Evolutionary conservation across 345 rosid species (phyloP).

Genomic region (Eucalyptus curtisii): DNA sequence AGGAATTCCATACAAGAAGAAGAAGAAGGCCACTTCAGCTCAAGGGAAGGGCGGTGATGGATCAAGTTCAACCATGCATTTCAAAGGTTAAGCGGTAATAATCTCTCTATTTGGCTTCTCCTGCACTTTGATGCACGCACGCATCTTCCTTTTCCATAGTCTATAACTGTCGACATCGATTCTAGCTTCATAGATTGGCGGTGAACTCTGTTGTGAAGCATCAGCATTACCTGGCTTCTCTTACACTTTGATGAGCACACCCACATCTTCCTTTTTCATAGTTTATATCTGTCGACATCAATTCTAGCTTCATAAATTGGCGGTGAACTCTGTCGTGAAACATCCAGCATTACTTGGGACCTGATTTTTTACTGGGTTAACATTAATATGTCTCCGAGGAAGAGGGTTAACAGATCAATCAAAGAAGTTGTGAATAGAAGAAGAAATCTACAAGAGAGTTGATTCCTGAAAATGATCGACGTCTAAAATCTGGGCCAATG

Average conservation of each 20-base stretch:
- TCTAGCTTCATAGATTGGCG: not conserved
- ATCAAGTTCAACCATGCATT: constrained; percentile 28
- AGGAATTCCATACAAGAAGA: constrained; percentile 84
- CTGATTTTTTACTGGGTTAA: not conserved
- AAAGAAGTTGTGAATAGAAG: not conserved
- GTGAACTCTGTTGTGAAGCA: not conserved
- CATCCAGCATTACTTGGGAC: not conserved
- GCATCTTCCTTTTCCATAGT: not conserved
- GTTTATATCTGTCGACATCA: not conserved
- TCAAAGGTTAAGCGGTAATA: not conserved
- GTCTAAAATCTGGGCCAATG: not conserved
- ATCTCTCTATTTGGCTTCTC: not conserved
- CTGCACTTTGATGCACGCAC: not conserved
- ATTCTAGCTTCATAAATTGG: not conserved
- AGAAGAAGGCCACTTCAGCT: constrained; percentile 25
- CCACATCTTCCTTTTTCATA: not conserved
- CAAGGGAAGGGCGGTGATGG: constrained; percentile 19
- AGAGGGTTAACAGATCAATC: not conserved
- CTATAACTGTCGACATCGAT: not conserved
- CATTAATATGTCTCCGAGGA: not conserved
- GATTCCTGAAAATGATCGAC: not conserved
- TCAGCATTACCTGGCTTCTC: not conserved
- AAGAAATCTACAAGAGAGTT: not conserved
- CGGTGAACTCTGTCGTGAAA: not conserved
- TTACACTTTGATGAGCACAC: not conserved